Percentiles rank a stretch among this genome's conserved stretches.
Evolutionary conservation across 2,329 filamentous ascomycete species (phyloP).

Genomic region (Trichophyton simii): DNA sequence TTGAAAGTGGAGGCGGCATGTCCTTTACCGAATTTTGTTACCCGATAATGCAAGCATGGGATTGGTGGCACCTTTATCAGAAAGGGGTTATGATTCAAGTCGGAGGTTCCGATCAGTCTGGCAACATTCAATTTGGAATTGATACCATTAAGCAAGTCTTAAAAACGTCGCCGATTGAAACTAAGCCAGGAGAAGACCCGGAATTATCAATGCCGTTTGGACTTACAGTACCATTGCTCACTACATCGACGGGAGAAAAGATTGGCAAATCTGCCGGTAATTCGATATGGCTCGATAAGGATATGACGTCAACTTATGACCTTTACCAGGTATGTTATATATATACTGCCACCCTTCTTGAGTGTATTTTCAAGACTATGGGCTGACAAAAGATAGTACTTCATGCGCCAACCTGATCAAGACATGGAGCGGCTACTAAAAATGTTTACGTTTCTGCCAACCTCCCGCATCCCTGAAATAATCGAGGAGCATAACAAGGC

Average conservation of each 20-base stretch:
- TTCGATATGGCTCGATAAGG: slow-evolving; percentile 78
- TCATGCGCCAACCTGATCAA: slow-evolving; percentile 67
- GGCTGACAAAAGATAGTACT: slow-evolving; percentile 48
- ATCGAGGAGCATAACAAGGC: slow-evolving; percentile 57
- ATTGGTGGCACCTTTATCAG: slow-evolving; percentile 83
- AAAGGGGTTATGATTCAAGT: slow-evolving; percentile 70
- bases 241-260: slow-evolving; percentile 72
- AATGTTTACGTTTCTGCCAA: slow-evolving; percentile 78
- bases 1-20: slow-evolving; percentile 82
- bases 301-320: slow-evolving; percentile 70
- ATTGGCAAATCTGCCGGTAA: slow-evolving; percentile 94
- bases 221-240: slow-evolving; percentile 81
- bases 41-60: slow-evolving; percentile 86
- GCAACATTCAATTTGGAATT: slow-evolving; percentile 85
- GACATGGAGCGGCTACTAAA: slow-evolving; percentile 73
- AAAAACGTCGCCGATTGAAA: slow-evolving; percentile 33
- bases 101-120: slow-evolving; percentile 89
- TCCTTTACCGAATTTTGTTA: slow-evolving; percentile 89
- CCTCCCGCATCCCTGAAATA: slow-evolving; percentile 51
- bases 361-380: background rate
- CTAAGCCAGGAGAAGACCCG: slow-evolving; percentile 12
- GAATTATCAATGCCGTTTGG: slow-evolving; percentile 51
- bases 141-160: slow-evolving; percentile 69
- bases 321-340: slow-evolving; percentile 52
- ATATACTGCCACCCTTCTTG: background rate